Percentiles rank a stretch among this genome's conserved stretches.
Evolutionary conservation across 768 basidiomycete species (phyloP).

Genomic region (Mycena maculata): DNA sequence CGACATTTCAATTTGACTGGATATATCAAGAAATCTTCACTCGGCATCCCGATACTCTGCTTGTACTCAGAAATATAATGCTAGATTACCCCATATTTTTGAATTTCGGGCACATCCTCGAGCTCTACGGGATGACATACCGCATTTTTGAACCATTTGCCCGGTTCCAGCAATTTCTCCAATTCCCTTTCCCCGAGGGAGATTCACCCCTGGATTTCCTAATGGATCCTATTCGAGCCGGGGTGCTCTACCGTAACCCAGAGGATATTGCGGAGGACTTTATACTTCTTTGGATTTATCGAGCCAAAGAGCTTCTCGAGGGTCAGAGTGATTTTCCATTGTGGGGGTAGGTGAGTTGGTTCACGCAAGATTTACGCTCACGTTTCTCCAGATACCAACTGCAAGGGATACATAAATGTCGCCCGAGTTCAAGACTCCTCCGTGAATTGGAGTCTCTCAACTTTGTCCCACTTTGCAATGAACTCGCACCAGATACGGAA

Average conservation of each 20-base stretch:
- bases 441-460: constrained; percentile 1
- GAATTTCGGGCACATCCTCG: neutral
- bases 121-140: neutral
- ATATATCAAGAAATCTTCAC: neutral
- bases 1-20: neutral
- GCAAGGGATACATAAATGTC: neutral
- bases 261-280: neutral
- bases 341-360: too few relatives aligned
- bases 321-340: too few relatives aligned
- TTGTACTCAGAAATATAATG: neutral
- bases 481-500: neutral
- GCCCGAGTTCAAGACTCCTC: neutral
- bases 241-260: neutral
- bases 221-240: neutral
- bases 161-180: neutral
- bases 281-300: neutral
- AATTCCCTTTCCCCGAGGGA: neutral
- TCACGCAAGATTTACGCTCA: too few relatives aligned
- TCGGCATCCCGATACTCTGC: neutral
- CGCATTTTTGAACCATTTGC: neutral
- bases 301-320: neutral
- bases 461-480: neutral
- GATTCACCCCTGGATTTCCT: constrained; percentile 6
- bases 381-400: neutral
- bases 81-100: neutral